phyloP scores from a whole-genome alignment of 768 basidiomycete species.

The Omphalotus guepiniiformis region DNA sequence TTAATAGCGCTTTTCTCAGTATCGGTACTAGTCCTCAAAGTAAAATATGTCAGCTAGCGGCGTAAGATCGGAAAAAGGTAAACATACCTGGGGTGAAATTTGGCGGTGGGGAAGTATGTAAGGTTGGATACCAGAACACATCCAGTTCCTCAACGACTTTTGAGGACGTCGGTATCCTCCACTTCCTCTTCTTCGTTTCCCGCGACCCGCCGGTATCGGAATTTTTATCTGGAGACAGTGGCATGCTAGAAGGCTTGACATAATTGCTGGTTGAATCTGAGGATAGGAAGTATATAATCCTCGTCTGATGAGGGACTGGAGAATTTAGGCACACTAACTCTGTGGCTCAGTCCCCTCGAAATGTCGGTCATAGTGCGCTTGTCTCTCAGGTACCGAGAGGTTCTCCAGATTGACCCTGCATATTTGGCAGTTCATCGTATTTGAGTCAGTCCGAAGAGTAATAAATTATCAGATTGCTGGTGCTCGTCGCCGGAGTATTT shows the following conservation, averaged over 20 bases:
- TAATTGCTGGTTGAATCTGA: too few species aligned
- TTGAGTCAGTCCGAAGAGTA: slow-evolving; percentile 7
- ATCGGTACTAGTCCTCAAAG: slow-evolving; percentile 59
- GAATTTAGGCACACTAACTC: too few species aligned
- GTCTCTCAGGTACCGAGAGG: slow-evolving; percentile 34
- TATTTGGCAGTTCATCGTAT: slow-evolving; percentile 42
- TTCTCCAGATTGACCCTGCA: slow-evolving; percentile 41
- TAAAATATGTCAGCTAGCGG: too few species aligned
- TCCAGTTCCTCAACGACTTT: slow-evolving; percentile 32
- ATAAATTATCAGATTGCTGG: not conserved
- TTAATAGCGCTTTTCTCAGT: slow-evolving; percentile 50
- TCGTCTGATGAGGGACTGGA: too few species aligned
- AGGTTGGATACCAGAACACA: slow-evolving; percentile 60
- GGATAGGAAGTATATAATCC: too few species aligned
- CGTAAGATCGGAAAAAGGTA: not conserved
- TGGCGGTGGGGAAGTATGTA: slow-evolving; percentile 32
- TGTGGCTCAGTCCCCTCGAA: slow-evolving; percentile 18
- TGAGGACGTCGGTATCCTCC: slow-evolving; percentile 8
- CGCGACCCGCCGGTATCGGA: not conserved
- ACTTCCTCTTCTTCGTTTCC: slow-evolving; percentile 8
- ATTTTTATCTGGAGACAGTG: not conserved
- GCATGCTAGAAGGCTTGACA: too few species aligned
- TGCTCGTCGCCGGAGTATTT: not conserved
- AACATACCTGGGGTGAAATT: slow-evolving; percentile 62
- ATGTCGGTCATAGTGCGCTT: slow-evolving; percentile 56